phyloP scores from a whole-genome alignment of 176 grass and related monocot genomes.

The Oropetium thomaeum region DNA sequence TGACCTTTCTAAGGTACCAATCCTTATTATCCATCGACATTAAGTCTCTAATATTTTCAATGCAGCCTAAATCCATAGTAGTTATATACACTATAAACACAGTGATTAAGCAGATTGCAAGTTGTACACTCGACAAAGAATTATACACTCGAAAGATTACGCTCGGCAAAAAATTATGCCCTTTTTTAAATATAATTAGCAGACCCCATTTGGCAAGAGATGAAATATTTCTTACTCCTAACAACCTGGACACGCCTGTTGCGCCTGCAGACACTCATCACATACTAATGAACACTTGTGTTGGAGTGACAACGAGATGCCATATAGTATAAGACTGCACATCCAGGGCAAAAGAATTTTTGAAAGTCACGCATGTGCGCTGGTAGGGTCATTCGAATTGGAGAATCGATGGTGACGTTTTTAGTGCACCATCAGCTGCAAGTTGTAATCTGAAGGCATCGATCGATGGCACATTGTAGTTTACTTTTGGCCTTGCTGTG shows the following conservation, averaged over 20 bases:
- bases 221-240: neutral
- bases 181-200: too few relatives aligned
- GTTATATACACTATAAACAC: neutral
- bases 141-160: too few relatives aligned
- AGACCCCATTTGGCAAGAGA: neutral
- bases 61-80: neutral
- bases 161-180: too few relatives aligned
- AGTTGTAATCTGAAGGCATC: conserved; percentile 8
- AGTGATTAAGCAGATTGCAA: too few relatives aligned
- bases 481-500: neutral
- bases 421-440: neutral
- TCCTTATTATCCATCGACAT: neutral
- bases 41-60: neutral
- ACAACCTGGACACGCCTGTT: too few relatives aligned
- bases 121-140: too few relatives aligned
- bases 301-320: conserved; percentile 23
- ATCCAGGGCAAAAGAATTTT: neutral
- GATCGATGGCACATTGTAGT: neutral
- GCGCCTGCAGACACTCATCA: neutral
- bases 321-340: conserved; percentile 17
- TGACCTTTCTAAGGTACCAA: conserved; percentile 6
- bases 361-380: neutral
- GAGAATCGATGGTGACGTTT: conserved; percentile 33
- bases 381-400: conserved; percentile 5
- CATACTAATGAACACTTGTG: neutral